phyloP scores from a whole-genome alignment of 352 stramenopile species.

The Phytophthora agathidicida region DNA sequence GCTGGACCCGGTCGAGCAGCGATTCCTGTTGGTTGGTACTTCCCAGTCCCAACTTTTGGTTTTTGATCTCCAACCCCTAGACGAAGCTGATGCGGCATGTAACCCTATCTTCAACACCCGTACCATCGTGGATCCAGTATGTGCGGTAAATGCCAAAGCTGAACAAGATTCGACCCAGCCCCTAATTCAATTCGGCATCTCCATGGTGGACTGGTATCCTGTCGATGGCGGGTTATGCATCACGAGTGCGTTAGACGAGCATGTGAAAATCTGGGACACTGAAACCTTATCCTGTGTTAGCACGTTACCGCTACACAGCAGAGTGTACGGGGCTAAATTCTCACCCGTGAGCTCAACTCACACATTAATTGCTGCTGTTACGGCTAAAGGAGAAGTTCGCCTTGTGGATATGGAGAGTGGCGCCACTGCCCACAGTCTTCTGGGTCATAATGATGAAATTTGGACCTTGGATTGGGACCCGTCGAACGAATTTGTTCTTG shows the following conservation, averaged over 20 bases:
- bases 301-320: conserved; percentile 60
- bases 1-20: conserved; percentile 63
- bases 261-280: conserved; percentile 80
- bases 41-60: conserved; percentile 62
- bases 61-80: conserved; percentile 64
- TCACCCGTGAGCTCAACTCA: conserved; percentile 63
- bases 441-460: conserved; percentile 82
- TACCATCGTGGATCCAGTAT: conserved; percentile 37
- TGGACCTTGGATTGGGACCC: conserved; percentile 81
- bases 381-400: conserved; percentile 60
- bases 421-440: conserved; percentile 64
- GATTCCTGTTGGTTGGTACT: conserved; percentile 65
- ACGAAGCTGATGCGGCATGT: conserved; percentile 25
- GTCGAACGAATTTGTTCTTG: conserved; percentile 73
- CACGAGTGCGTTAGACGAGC: conserved; percentile 68
- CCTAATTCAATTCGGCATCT: conserved; percentile 70
- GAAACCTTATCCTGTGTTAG: conserved; percentile 73
- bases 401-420: conserved; percentile 81
- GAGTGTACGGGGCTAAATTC: conserved; percentile 74
- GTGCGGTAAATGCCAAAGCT: conserved; percentile 15
- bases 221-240: conserved; percentile 85
- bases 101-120: conserved; percentile 39
- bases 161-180: conserved; percentile 1
- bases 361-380: conserved; percentile 73
- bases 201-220: conserved; percentile 88